Conservation (phyloP, 805 yeast genomes). For the Priceomyces fermenticarens region DNA sequence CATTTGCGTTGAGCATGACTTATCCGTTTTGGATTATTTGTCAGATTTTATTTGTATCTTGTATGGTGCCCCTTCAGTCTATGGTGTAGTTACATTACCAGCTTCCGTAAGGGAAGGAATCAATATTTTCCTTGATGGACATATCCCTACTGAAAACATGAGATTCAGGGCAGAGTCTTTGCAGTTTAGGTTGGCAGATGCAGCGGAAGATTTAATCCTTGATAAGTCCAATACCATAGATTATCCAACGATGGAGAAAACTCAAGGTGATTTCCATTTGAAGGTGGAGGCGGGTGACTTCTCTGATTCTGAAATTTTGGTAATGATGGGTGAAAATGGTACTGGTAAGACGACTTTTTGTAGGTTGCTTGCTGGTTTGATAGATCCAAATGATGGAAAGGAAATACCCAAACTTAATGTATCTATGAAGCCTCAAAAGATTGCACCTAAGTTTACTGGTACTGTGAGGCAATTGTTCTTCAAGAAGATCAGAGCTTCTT, state of each 20-base stretch:
- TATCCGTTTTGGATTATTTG: conserved; percentile 93
- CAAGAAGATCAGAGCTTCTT: conserved; percentile 92
- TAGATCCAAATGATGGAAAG: conserved; percentile 77
- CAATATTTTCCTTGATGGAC: conserved; percentile 97
- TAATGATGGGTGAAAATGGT: conserved; percentile 99
- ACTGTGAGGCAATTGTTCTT: conserved; percentile 97
- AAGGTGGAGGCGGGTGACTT: conserved; percentile 83
- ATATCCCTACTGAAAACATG: conserved; percentile 93
- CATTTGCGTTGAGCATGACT: conserved; percentile 97
- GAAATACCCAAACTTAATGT: conserved; percentile 86
- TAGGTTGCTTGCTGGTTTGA: conserved; percentile 89
- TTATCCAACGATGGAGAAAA: conserved; percentile 82
- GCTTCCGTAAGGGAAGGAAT: conserved; percentile 98
- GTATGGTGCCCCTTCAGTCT: conserved; percentile 97
- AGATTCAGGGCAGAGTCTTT: conserved; percentile 95
- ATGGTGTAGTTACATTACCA: conserved; percentile 98
- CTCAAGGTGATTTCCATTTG: conserved; percentile 94
- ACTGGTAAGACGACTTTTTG: conserved; percentile 99
- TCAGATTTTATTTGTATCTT: conserved; percentile 96
- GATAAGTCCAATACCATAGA: conserved; percentile 77
- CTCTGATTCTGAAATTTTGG: conserved; percentile 93
- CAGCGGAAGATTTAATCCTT: conserved; percentile 68
- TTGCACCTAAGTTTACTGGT: conserved; percentile 98
- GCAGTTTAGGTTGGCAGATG: conserved; percentile 90
- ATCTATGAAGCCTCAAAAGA: conserved; percentile 98